Percentiles rank a stretch among this genome's conserved stretches.
These are phyloP conservation scores for Leccinum pachyderme DNA, from an alignment of 1,284 basidiomycete species.

Conservation along the genomic window DNA sequence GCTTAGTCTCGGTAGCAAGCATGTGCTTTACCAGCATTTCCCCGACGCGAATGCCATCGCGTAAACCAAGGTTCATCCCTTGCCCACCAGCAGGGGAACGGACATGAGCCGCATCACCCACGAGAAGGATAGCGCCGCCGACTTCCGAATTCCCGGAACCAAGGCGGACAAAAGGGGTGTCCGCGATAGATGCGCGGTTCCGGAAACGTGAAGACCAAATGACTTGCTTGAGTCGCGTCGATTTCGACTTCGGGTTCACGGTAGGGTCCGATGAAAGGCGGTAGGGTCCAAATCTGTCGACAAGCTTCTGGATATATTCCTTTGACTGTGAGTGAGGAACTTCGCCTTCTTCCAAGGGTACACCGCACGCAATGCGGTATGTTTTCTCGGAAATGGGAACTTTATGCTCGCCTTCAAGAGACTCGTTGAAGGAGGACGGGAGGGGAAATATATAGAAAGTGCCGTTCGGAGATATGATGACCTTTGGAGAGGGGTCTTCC, in stretches of 20 bases:
- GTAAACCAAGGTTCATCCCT: slow-evolving; percentile 47
- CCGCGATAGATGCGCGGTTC: slow-evolving; percentile 36
- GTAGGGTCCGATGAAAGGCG: neutral
- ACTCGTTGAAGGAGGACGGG: slow-evolving; percentile 29
- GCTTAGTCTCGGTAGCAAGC: neutral
- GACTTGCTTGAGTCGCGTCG: neutral
- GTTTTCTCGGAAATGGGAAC: slow-evolving; percentile 10
- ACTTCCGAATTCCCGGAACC: neutral
- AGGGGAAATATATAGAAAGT: slow-evolving; percentile 15
- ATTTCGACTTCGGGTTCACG: neutral
- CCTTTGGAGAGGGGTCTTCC: neutral
- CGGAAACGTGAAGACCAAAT: slow-evolving; percentile 41
- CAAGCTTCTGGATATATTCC: slow-evolving; percentile 39
- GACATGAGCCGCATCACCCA: slow-evolving; percentile 46
- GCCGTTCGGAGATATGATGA: slow-evolving; percentile 21
- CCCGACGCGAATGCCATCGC: slow-evolving; percentile 40
- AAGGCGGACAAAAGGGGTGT: slow-evolving; percentile 5
- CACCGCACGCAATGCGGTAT: slow-evolving; percentile 37
- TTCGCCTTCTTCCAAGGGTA: slow-evolving; percentile 26
- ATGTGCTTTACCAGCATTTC: slow-evolving; percentile 20
- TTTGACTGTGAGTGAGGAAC: slow-evolving; percentile 32
- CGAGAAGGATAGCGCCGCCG: slow-evolving; percentile 19
- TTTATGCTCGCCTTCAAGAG: slow-evolving; percentile 2
- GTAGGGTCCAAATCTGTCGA: slow-evolving; percentile 26
- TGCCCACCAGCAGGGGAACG: slow-evolving; percentile 46